Evolutionary conservation across 1,284 basidiomycete genomes (phyloP).

Genomic region (Apiotrichum montevideense): DNA sequence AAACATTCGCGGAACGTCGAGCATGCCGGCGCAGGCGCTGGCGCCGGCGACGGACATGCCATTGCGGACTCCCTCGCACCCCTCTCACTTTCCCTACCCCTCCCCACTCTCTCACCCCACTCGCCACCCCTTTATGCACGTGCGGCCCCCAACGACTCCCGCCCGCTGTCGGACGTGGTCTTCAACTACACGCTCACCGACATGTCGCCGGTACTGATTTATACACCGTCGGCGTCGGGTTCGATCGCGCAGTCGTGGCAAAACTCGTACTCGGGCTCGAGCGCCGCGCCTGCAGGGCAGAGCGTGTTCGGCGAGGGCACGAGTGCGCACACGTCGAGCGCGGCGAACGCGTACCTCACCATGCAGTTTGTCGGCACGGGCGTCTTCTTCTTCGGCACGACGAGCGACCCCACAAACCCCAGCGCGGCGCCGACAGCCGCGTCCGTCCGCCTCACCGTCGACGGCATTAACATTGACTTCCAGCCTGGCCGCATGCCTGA

Average conservation of each 20-base stretch:
- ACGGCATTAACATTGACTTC: slow-evolving; percentile 1
- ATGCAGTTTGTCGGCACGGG: slow-evolving; percentile 2
- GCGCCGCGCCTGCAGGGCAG: neutral
- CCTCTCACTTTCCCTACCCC: too few species aligned
- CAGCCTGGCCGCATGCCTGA: neutral
- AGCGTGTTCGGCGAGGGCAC: neutral
- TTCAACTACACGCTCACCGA: neutral
- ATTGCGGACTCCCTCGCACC: too few species aligned
- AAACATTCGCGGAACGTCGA: too few species aligned
- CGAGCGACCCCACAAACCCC: neutral
- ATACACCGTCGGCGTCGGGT: neutral
- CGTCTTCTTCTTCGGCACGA: slow-evolving; percentile 1
- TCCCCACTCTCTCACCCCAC: too few species aligned
- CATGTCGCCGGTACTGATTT: neutral
- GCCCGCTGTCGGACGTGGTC: neutral
- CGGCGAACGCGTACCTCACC: neutral
- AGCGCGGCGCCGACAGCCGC: neutral
- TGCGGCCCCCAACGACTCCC: too few species aligned
- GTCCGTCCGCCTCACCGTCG: neutral
- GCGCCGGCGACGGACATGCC: too few species aligned
- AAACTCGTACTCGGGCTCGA: neutral
- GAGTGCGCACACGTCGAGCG: neutral
- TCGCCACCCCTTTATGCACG: too few species aligned
- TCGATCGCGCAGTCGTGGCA: neutral
- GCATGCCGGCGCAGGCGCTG: too few species aligned